These are phyloP conservation scores for Suhomyces kunorum DNA, from an alignment of 1,139 yeast species.

Conservation along the genomic window DNA sequence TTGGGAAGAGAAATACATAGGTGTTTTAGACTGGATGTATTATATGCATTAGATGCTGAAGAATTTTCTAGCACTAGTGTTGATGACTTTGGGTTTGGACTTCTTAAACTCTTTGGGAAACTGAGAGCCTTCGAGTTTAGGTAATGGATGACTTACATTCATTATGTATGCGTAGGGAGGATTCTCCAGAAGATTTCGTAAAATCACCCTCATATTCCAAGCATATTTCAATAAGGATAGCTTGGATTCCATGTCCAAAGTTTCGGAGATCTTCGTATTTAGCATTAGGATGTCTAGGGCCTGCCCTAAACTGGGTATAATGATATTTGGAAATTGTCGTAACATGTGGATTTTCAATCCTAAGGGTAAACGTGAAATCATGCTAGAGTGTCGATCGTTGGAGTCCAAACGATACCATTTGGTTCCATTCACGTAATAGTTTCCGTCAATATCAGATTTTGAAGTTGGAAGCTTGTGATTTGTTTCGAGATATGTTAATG, in stretches of 20 bases:
- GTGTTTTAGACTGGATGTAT: neutral
- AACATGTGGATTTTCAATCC: conserved; percentile 29
- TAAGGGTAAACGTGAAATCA: conserved; percentile 27
- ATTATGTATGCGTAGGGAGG: conserved; percentile 10
- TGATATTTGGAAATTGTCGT: neutral
- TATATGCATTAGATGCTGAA: conserved; percentile 13
- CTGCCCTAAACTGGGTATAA: neutral
- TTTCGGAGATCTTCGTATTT: conserved; percentile 5
- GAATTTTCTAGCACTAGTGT: conserved; percentile 16
- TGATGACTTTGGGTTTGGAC: conserved; percentile 8
- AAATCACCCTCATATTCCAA: conserved; percentile 15
- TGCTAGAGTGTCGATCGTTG: conserved; percentile 7
- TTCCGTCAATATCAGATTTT: conserved; percentile 8
- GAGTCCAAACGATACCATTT: conserved; percentile 25
- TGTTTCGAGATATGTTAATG: conserved; percentile 31
- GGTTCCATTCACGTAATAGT: conserved; percentile 22
- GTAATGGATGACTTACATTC: conserved; percentile 10
- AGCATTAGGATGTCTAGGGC: conserved; percentile 28
- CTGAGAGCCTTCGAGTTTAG: neutral
- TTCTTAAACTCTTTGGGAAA: neutral
- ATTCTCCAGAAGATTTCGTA: conserved; percentile 2
- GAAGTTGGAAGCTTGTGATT: conserved; percentile 17
- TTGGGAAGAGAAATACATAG: conserved; percentile 13
- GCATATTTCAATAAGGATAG: conserved; percentile 6
- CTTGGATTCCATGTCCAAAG: conserved; percentile 4